Percentiles rank a stretch among this genome's conserved stretches.
phyloP scores from a whole-genome alignment of 495 filamentous ascomycete species.

The Penicillium lagena region DNA sequence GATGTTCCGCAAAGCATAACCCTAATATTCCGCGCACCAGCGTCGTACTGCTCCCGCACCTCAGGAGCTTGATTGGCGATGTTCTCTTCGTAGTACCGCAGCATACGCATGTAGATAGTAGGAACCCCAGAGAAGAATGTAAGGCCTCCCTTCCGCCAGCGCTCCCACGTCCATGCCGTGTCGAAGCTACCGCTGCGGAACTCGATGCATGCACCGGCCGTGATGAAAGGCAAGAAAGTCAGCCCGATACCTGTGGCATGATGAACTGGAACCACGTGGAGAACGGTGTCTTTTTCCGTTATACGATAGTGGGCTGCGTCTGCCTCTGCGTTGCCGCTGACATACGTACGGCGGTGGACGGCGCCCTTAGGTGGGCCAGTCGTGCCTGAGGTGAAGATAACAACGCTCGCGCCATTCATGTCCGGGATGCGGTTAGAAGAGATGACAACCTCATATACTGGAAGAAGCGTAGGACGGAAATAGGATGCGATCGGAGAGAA shows the following conservation, averaged over 20 bases:
- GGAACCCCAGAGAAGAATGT: slow-evolving; percentile 46
- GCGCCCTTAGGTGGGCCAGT: slow-evolving; percentile 44
- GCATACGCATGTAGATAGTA: slow-evolving; percentile 47
- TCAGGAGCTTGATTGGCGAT: slow-evolving; percentile 14
- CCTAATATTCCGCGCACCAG: slow-evolving; percentile 30
- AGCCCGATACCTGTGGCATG: slow-evolving; percentile 43
- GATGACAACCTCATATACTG: slow-evolving; percentile 9
- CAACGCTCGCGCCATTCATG: slow-evolving; percentile 18
- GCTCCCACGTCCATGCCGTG: slow-evolving; percentile 43
- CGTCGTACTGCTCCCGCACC: slow-evolving; percentile 23
- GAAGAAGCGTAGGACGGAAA: slow-evolving; percentile 4
- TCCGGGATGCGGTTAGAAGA: slow-evolving; percentile 19
- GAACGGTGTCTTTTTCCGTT: slow-evolving; percentile 17
- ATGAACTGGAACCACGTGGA: slow-evolving; percentile 41
- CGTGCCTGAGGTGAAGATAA: slow-evolving; percentile 40
- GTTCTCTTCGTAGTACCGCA: slow-evolving; percentile 34
- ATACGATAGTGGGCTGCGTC: slow-evolving; percentile 22
- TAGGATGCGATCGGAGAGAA: slow-evolving; percentile 15
- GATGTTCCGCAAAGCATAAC: slow-evolving; percentile 41
- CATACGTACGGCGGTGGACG: slow-evolving; percentile 23
- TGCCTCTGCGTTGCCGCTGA: slow-evolving; percentile 19
- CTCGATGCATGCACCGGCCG: slow-evolving; percentile 37
- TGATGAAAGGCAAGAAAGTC: slow-evolving; percentile 39
- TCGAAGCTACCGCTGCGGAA: slow-evolving; percentile 40
- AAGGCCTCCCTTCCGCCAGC: slow-evolving; percentile 34